These are phyloP conservation scores for Porcisia deanei DNA, from an alignment of 208 protist species.

Conservation along the genomic window DNA sequence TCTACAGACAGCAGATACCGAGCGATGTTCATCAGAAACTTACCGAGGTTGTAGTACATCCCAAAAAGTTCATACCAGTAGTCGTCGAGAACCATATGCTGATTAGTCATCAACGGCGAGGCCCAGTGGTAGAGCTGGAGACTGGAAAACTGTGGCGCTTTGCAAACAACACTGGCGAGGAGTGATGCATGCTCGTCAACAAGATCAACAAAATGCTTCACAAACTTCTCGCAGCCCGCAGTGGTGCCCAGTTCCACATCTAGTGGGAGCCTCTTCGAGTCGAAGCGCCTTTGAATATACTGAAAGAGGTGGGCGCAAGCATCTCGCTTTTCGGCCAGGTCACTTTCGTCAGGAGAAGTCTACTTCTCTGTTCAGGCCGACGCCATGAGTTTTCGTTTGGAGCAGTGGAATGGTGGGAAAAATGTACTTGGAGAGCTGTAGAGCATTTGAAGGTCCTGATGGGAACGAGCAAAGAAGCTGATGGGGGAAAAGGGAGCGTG, in stretches of 20 bases:
- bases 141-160: constrained; percentile 38
- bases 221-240: constrained; percentile 33
- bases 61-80: constrained; percentile 72
- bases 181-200: constrained; percentile 41
- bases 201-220: constrained; percentile 24
- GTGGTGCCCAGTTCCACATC: constrained; percentile 21
- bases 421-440: constrained; percentile 20
- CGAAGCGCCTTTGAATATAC: constrained; percentile 27
- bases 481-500: neutral
- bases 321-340: constrained; percentile 36
- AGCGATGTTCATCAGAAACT: constrained; percentile 50
- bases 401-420: constrained; percentile 25
- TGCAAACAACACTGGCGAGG: constrained; percentile 34
- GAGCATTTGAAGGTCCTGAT: constrained; percentile 5
- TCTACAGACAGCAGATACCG: constrained; percentile 51
- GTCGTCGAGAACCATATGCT: constrained; percentile 56
- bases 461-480: neutral
- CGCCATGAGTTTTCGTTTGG: constrained; percentile 16
- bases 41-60: constrained; percentile 71
- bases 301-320: constrained; percentile 43
- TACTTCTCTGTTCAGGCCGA: constrained; percentile 41
- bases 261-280: constrained; percentile 14
- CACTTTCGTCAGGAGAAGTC: constrained; percentile 41
- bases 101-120: constrained; percentile 41
- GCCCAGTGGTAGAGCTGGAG: constrained; percentile 59